These are phyloP conservation scores for Didymella pinodella DNA, from an alignment of 2,329 filamentous ascomycete genomes.

Conservation along the genomic window DNA sequence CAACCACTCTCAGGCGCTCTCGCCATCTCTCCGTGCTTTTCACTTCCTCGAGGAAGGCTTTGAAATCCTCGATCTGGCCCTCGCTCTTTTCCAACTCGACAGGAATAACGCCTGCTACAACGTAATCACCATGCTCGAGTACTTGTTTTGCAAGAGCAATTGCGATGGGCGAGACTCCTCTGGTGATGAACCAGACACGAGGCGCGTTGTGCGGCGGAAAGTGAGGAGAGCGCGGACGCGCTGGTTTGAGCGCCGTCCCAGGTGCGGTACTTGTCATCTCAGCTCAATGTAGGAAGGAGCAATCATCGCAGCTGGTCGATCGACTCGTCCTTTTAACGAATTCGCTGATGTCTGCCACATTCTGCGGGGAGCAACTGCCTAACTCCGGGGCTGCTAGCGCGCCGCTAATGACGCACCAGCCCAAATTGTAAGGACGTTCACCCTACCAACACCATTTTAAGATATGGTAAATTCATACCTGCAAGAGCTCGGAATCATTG, in stretches of 20 bases:
- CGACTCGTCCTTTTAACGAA: not conserved
- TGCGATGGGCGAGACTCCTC: conserved; percentile 82
- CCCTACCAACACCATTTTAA: not conserved
- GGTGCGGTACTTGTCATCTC: conserved; percentile 17
- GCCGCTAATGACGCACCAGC: conserved; percentile 14
- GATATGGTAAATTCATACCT: not conserved
- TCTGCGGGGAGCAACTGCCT: conserved; percentile 25
- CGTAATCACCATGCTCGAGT: conserved; percentile 89
- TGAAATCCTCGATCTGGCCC: conserved; percentile 77
- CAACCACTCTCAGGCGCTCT: conserved; percentile 73
- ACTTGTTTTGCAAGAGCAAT: conserved; percentile 82
- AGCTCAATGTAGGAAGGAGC: not conserved
- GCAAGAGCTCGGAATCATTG: not conserved
- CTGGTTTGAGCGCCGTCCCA: conserved; percentile 30
- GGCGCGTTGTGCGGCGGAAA: conserved; percentile 71
- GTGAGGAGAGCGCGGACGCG: conserved; percentile 54
- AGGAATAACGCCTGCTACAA: conserved; percentile 82
- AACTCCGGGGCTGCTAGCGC: conserved; percentile 26
- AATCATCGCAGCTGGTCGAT: not conserved
- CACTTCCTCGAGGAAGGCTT: conserved; percentile 74
- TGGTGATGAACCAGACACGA: conserved; percentile 91
- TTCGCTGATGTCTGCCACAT: conserved; percentile 4
- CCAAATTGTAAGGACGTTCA: conserved; percentile 8
- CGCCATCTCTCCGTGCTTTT: conserved; percentile 80
- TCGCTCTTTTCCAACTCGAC: conserved; percentile 76